These are phyloP conservation scores for Saccharomycopsis amapae DNA, from an alignment of 805 yeast species.

Conservation along the genomic window DNA sequence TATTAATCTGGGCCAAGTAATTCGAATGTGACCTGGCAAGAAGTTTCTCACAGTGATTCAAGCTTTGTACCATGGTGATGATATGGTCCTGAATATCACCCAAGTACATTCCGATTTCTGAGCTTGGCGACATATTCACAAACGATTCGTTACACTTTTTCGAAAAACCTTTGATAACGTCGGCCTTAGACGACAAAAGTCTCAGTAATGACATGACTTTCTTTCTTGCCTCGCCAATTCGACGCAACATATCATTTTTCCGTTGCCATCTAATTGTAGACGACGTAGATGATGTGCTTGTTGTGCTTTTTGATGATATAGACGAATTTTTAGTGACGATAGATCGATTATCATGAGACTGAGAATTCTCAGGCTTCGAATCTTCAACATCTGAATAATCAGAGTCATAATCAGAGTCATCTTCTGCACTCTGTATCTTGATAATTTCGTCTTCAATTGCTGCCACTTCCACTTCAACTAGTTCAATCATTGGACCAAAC, in stretches of 20 bases:
- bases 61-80: conserved; percentile 91
- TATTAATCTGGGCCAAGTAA: conserved; percentile 92
- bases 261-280: conserved; percentile 70
- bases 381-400: not conserved
- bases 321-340: not conserved
- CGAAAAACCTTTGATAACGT: conserved; percentile 90
- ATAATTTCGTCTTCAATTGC: conserved; percentile 52
- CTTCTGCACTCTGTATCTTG: conserved; percentile 25
- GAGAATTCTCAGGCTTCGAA: not conserved
- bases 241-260: conserved; percentile 88
- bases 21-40: conserved; percentile 91
- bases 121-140: conserved; percentile 22
- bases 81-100: conserved; percentile 98
- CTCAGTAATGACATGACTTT: conserved; percentile 87
- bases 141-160: conserved; percentile 69
- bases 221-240: conserved; percentile 93
- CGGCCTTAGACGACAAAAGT: conserved; percentile 85
- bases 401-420: conserved; percentile 20
- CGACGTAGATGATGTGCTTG: conserved; percentile 29
- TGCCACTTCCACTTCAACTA: conserved; percentile 74
- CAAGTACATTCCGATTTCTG: conserved; percentile 90
- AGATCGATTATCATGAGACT: conserved; percentile 1
- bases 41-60: conserved; percentile 90
- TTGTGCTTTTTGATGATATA: conserved; percentile 19
- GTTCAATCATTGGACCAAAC: conserved; percentile 73